phyloP scores from a whole-genome alignment of 352 stramenopile genomes.

The Globisporangium cystogenes region DNA sequence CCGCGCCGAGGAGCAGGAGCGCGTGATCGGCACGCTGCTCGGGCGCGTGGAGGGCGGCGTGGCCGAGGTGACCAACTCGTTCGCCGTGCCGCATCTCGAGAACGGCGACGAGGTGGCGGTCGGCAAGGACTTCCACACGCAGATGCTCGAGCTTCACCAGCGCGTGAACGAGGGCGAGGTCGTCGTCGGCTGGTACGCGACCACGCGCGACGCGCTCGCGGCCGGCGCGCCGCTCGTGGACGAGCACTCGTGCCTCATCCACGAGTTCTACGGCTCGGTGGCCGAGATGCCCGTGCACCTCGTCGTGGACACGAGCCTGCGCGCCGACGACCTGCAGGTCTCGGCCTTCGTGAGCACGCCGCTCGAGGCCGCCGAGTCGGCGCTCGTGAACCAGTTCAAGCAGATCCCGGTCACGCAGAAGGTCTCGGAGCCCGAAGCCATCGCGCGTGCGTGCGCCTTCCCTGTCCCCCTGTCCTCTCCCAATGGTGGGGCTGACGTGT shows the following conservation, averaged over 20 bases:
- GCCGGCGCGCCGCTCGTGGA: slow-evolving; percentile 67
- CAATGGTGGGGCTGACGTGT: neutral
- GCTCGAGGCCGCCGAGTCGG: slow-evolving; percentile 86
- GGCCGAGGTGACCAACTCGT: slow-evolving; percentile 93
- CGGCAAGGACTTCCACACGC: slow-evolving; percentile 97
- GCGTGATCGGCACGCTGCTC: slow-evolving; percentile 97
- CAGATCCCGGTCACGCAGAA: slow-evolving; percentile 92
- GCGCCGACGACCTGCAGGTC: slow-evolving; percentile 77
- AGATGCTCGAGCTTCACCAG: slow-evolving; percentile 96
- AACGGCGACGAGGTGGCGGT: slow-evolving; percentile 95
- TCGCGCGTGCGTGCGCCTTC: slow-evolving; percentile 90
- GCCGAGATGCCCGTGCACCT: slow-evolving; percentile 92
- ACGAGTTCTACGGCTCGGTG: slow-evolving; percentile 97
- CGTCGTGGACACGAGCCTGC: slow-evolving; percentile 92
- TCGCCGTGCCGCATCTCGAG: slow-evolving; percentile 96
- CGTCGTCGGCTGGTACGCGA: slow-evolving; percentile 97
- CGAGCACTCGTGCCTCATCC: slow-evolving; percentile 96
- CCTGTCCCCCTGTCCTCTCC: too few species aligned
- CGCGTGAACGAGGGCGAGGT: slow-evolving; percentile 93
- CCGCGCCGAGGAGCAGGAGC: slow-evolving; percentile 89
- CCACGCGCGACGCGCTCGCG: slow-evolving; percentile 29
- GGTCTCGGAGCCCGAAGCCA: slow-evolving; percentile 90
- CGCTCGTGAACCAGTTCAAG: slow-evolving; percentile 92
- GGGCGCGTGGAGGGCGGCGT: slow-evolving; percentile 85
- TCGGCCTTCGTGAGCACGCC: slow-evolving; percentile 90